Conservation (phyloP, 257 asterid genomes). For the Prunella vulgaris region DNA sequence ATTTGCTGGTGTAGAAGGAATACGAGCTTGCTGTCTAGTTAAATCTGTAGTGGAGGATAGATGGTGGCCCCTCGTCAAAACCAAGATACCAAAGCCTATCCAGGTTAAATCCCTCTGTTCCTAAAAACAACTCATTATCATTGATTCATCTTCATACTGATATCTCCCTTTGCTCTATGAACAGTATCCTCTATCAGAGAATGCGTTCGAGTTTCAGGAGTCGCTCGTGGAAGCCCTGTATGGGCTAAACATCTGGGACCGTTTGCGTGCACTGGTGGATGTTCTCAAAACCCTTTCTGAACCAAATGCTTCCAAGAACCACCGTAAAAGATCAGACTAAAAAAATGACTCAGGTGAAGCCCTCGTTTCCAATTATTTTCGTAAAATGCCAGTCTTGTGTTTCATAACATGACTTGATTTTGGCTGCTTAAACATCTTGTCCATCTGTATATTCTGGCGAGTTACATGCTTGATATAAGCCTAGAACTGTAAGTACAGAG, state of each 20-base stretch:
- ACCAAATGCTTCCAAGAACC: constrained; percentile 38
- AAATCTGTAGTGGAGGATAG: constrained; percentile 93
- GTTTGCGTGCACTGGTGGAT: constrained; percentile 63
- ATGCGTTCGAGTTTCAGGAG: constrained; percentile 73
- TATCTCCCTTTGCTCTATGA: constrained; percentile 5
- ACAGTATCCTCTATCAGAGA: constrained; percentile 86
- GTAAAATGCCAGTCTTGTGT: background rate
- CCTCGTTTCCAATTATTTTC: background rate
- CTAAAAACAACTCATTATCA: background rate
- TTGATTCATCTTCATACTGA: constrained; percentile 8
- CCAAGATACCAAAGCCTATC: constrained; percentile 92
- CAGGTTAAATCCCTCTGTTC: constrained; percentile 43
- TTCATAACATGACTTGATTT: background rate
- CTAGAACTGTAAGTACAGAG: background rate
- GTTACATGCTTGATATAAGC: background rate
- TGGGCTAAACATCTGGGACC: constrained; percentile 75
- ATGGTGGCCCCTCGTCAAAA: constrained; percentile 93
- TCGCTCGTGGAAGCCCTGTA: constrained; percentile 77
- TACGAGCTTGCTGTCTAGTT: constrained; percentile 94
- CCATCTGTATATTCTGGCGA: constrained; percentile 4
- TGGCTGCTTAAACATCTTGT: background rate
- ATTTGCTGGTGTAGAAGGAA: constrained; percentile 92
- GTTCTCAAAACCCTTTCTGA: constrained; percentile 71
- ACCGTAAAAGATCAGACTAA: constrained; percentile 42
- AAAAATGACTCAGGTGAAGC: constrained; percentile 7